Conservation (phyloP, 73 alveolate species). For the Paraurostyla sp. region DNA sequence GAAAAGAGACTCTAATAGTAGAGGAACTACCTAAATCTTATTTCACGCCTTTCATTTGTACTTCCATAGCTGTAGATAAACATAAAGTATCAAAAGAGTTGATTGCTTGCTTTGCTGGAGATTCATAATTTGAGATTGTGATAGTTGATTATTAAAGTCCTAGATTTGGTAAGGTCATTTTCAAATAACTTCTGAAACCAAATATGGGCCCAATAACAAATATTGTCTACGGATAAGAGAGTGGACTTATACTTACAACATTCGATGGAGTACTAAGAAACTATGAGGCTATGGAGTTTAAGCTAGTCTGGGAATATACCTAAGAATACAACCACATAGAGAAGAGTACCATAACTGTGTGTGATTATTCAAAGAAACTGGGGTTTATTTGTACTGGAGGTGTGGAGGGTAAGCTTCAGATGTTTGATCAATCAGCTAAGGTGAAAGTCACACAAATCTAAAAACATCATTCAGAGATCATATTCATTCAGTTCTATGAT, state of each 20-base stretch:
- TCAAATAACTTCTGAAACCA: neutral
- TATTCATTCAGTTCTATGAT: conserved; percentile 35
- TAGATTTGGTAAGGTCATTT: conserved; percentile 8
- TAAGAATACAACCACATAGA: neutral
- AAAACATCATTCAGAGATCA: conserved; percentile 32
- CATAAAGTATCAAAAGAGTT: conserved; percentile 48
- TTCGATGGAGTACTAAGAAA: conserved; percentile 34
- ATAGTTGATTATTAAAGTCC: neutral
- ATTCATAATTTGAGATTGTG: neutral
- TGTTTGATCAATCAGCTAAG: conserved; percentile 48
- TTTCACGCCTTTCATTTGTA: conserved; percentile 42
- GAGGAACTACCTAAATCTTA: conserved; percentile 32
- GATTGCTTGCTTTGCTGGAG: conserved; percentile 54
- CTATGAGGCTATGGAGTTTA: conserved; percentile 52
- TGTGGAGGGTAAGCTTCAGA: conserved; percentile 38
- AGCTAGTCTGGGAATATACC: conserved; percentile 36
- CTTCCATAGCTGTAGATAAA: conserved; percentile 12
- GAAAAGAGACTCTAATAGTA: conserved; percentile 35
- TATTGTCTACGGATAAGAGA: neutral
- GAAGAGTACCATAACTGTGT: conserved; percentile 30
- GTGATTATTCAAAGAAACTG: conserved; percentile 9
- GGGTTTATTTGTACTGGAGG: conserved; percentile 45
- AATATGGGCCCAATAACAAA: conserved; percentile 50
- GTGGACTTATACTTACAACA: conserved; percentile 58
- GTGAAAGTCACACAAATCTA: conserved; percentile 7